These are phyloP conservation scores for Zarea fungicola DNA, from an alignment of 2,329 filamentous ascomycete genomes.

Conservation along the genomic window DNA sequence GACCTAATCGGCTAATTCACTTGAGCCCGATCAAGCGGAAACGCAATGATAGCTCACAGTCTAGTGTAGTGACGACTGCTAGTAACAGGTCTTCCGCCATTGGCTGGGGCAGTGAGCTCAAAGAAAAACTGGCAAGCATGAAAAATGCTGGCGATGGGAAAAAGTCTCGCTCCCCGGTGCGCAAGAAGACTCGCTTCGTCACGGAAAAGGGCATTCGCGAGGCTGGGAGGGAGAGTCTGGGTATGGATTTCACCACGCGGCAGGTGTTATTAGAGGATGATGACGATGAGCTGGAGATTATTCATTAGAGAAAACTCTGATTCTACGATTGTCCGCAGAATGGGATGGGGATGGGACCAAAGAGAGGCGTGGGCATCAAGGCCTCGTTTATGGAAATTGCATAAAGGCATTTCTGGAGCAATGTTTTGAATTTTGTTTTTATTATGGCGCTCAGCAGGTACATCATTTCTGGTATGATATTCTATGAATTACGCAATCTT, in stretches of 20 bases:
- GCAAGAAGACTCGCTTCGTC: conserved; percentile 75
- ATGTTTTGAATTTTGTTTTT: conserved; percentile 1
- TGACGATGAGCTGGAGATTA: conserved; percentile 47
- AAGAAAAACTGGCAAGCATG: conserved; percentile 55
- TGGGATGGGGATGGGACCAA: background rate
- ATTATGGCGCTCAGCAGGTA: background rate
- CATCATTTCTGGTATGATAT: conserved; percentile 9
- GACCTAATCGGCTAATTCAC: conserved; percentile 41
- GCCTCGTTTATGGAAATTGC: background rate
- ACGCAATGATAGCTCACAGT: conserved; percentile 45
- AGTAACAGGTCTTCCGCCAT: conserved; percentile 27
- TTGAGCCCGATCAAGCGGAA: conserved; percentile 60
- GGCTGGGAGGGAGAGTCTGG: conserved; percentile 69
- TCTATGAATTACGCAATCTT: conserved; percentile 2
- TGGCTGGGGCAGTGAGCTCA: conserved; percentile 54
- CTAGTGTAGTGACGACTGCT: conserved; percentile 23
- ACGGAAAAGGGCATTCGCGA: conserved; percentile 73
- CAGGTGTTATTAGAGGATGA: conserved; percentile 33
- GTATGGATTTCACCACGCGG: conserved; percentile 39
- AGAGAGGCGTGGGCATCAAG: background rate
- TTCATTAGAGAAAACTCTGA: too few species aligned
- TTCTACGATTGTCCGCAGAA: too few species aligned
- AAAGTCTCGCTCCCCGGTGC: conserved; percentile 39
- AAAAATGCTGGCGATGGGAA: conserved; percentile 51
- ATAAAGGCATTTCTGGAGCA: conserved; percentile 6